Evolutionary conservation across 2,329 filamentous ascomycete genomes (phyloP), one percentile per base, ranked within the genome.

Genomic region (Aspergillus quadrilineatus): DNA sequence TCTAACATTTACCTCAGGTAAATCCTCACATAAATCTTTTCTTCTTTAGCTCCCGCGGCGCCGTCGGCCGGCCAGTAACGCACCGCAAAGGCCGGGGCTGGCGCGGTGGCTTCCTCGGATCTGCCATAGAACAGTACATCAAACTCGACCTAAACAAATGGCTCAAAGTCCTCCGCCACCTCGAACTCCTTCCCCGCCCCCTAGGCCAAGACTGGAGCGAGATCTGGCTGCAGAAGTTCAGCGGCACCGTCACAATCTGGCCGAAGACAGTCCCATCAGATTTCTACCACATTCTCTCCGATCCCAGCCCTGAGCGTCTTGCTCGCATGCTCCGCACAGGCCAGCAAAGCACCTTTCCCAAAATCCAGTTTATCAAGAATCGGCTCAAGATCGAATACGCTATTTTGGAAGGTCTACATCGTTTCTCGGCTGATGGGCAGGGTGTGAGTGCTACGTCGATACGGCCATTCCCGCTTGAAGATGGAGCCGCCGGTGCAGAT

Each of bases 1-100:
- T 22, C 39, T 87, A 6, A 56, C 45, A 22, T 37, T 41, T 50
- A 81, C 49, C 41, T 51, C 49, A 92, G 76, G 93, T 97, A 48
- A 99, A 99, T 72, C 94, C 94, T 1, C 94, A 99, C 72, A 93
- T 99, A 74, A 97, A 96, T 68, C 86, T 97, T 29, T 99, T 99
- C 81, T 97, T 99, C 83, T 99, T 97, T 80, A 94, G 89, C 30
- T 96, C 92, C 0, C 85, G 94, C 32, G 94, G 94, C 10, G 89
- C 89, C 0, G 93, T 97, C 8, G 94, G 94, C 4, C 87, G 90
- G 51, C 94, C 94, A 8, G 94, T 97, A 15, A 97, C 92, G 0
- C 94, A 99, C 73, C 89, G 94, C 53, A 88, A 89, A 65, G 94
- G 94, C 4, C 89, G 92, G 46, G 94, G 94, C 55, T 99, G 94